Evolutionary conservation across 768 basidiomycete species (phyloP).

Genomic region (Leucogyrophana mollusca): DNA sequence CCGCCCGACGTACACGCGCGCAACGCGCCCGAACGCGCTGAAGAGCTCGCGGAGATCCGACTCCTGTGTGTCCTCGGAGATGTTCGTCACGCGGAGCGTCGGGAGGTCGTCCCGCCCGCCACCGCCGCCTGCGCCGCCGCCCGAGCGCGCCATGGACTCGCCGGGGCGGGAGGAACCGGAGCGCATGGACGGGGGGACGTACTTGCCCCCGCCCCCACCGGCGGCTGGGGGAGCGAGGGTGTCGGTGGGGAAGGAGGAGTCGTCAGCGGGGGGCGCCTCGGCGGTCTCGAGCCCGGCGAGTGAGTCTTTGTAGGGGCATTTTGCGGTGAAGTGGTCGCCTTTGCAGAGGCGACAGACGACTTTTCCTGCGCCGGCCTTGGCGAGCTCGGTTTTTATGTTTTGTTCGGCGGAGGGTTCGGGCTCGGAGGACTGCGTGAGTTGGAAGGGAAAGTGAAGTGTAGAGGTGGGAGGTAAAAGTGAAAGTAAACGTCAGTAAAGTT

Average conservation of each 20-base stretch:
- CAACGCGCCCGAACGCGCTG: constrained; percentile 79
- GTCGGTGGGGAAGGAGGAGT: constrained; percentile 36
- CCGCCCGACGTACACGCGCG: constrained; percentile 89
- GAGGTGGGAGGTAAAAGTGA: not conserved
- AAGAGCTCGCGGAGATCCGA: constrained; percentile 93
- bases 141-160: constrained; percentile 60
- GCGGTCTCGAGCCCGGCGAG: constrained; percentile 71
- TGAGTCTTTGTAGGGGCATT: constrained; percentile 97
- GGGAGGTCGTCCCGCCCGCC: constrained; percentile 86
- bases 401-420: constrained; percentile 66
- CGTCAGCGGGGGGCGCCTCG: constrained; percentile 44
- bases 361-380: constrained; percentile 79
- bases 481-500: not conserved
- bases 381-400: constrained; percentile 61
- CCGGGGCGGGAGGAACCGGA: constrained; percentile 65
- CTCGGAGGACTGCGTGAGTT: constrained; percentile 50
- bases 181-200: constrained; percentile 93
- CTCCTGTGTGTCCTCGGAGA: constrained; percentile 94
- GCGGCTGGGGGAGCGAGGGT: constrained; percentile 22
- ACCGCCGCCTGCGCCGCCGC: constrained; percentile 48
- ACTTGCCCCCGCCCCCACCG: constrained; percentile 65
- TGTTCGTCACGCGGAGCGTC: constrained; percentile 95
- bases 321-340: constrained; percentile 96
- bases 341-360: constrained; percentile 93
- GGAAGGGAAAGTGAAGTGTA: too few species aligned